Conservation (phyloP, 805 yeast genomes). For the Kuraishia ogatae region DNA sequence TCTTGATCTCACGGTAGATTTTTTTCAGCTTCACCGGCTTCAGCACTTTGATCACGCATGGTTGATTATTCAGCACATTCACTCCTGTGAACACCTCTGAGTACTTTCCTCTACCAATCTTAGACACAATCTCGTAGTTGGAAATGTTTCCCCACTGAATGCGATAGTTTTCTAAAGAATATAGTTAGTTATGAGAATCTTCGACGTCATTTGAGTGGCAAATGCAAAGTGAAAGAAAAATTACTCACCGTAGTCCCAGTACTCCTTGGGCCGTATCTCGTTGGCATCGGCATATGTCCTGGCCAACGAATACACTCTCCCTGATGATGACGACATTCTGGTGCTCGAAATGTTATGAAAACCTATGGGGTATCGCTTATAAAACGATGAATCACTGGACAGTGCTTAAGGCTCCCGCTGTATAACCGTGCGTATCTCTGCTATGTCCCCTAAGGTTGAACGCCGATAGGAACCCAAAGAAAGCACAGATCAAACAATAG, state of each 20-base stretch:
- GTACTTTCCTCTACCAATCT: constrained; percentile 88
- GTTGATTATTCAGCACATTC: constrained; percentile 47
- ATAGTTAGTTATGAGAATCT: background rate
- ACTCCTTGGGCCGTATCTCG: constrained; percentile 62
- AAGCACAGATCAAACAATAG: background rate
- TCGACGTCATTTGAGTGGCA: no score
- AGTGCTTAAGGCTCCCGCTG: no score
- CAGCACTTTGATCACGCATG: constrained; percentile 81
- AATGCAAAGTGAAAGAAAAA: constrained; percentile 1
- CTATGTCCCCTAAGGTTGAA: no score
- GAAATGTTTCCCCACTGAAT: constrained; percentile 81
- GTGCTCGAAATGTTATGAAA: background rate
- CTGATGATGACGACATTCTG: background rate
- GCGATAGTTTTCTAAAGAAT: constrained; percentile 33
- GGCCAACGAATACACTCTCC: constrained; percentile 44
- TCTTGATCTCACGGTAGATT: constrained; percentile 84
- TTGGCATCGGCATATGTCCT: constrained; percentile 80
- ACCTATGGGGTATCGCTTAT: background rate
- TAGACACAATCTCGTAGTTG: constrained; percentile 77
- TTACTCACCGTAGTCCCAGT: constrained; percentile 62
- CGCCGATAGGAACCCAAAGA: no score
- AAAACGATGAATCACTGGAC: background rate
- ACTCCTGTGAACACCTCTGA: constrained; percentile 90
- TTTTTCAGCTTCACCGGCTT: constrained; percentile 92
- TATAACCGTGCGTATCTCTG: no score